phyloP scores from a whole-genome alignment of 2,329 filamentous ascomycete species.

The Tolypocladium amazonense region DNA sequence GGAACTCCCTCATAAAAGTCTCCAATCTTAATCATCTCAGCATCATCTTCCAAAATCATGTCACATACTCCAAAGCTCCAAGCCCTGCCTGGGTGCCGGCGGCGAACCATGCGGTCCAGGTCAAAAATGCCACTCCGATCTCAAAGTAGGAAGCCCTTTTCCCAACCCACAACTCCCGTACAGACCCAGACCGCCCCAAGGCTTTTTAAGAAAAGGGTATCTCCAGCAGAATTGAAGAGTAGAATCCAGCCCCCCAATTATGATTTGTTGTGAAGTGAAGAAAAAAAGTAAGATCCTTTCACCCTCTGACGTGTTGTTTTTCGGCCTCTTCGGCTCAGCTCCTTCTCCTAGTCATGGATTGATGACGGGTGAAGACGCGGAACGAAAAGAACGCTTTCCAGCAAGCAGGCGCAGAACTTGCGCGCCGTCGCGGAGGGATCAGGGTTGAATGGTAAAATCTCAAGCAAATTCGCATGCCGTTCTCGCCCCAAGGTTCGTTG shows the following conservation, averaged over 20 bases:
- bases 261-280: conserved; percentile 6
- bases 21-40: background rate
- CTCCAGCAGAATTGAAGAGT: conserved; percentile 20
- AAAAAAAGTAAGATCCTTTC: conserved; percentile 1
- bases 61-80: background rate
- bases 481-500: conserved; percentile 1
- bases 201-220: conserved; percentile 20
- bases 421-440: conserved; percentile 3
- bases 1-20: background rate
- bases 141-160: background rate
- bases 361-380: conserved; percentile 10
- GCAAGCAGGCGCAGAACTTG: conserved; percentile 10
- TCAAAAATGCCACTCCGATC: background rate
- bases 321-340: too few species aligned
- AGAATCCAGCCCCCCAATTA: conserved; percentile 8
- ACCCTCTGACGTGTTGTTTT: background rate
- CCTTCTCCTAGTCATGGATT: too few species aligned
- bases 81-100: background rate
- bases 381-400: conserved; percentile 9
- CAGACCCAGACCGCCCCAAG: background rate
- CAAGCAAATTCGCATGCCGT: conserved; percentile 9
- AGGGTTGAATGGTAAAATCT: conserved; percentile 9
- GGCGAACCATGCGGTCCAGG: background rate
- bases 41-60: background rate
- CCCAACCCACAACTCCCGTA: background rate